Base-by-base conservation (phyloP, 1,284 basidiomycete species). In the Leccinum griseonigrum region DNA sequence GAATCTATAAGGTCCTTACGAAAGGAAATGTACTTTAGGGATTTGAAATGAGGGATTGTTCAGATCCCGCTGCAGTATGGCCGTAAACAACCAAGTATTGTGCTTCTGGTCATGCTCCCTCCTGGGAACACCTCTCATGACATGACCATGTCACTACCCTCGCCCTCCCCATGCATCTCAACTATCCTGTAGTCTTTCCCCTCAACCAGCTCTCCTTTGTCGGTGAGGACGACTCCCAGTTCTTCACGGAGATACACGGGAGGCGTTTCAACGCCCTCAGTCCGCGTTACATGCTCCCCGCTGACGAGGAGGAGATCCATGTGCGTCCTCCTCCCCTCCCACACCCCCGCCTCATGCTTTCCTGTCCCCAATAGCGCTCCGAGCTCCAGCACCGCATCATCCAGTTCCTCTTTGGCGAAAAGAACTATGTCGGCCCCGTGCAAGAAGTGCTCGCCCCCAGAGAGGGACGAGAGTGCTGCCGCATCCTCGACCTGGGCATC, bases 401-500 rank as follows among this genome's bases (percentile, higher is more conserved):
- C 29, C 80, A 86, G 67, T 89, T 87, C 68, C 78, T 89, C n/a
- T 83, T 87, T 62, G 76, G 75, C 38, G 83, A 85, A 56, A 82
- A 78, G 68, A 86, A 83, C 69, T 87, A 87, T 67, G 76, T 87
- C 18, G 87, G 87, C 2, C 86, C 87, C 29, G 78, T 87, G 13
- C 79, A 79, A 58, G 78, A 83, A 57, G 80, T 80, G 26, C 77
- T 89, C 8, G 64, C 67, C 31, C 68, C 72, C 13, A 71, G 64
- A 54, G 67, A 71, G 60, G 67, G 67, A 11, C 63, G 70, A 31
- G 71, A 75, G 56, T 74, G 71, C 54, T 72, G 67, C 52, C 73
- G 75, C 73, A 80, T 88, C 50, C 81, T 89, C 46, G 86, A 89
- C 74, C 75, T 88, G 62, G 86, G 86, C n/a, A 88, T 86, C 3